Percentiles rank a stretch among this genome's conserved stretches.
These are phyloP conservation scores for Acanthamoeba castellanii DNA, from an alignment of 208 protist species.

Conservation along the genomic window DNA sequence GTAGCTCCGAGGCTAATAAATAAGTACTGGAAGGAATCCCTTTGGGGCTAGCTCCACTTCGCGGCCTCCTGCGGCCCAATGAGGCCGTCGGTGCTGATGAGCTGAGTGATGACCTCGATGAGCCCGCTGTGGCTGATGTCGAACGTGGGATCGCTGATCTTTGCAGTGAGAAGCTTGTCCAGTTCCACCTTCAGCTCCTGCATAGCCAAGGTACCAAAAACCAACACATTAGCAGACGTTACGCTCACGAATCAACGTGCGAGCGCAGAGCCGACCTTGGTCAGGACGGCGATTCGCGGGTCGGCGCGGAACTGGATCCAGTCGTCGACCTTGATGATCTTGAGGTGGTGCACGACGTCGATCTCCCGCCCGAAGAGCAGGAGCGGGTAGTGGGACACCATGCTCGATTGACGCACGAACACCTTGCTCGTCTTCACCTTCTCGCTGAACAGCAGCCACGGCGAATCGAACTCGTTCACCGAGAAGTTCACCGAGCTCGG, in stretches of 20 bases:
- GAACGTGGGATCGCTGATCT: conserved; percentile 56
- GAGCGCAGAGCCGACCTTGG: conserved; percentile 68
- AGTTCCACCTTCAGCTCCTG: conserved; percentile 77
- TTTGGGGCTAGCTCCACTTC: not conserved
- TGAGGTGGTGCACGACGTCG: conserved; percentile 75
- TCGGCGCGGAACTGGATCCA: conserved; percentile 80
- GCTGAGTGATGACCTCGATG: conserved; percentile 44
- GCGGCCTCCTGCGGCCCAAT: conserved; percentile 50
- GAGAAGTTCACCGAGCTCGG: conserved; percentile 66
- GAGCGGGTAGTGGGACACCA: conserved; percentile 94
- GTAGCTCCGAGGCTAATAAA: not conserved
- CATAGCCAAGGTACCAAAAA: not conserved
- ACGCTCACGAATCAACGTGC: too few species aligned
- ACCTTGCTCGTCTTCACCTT: conserved; percentile 95
- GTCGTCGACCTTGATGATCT: conserved; percentile 79
- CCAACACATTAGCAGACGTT: not conserved
- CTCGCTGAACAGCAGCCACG: conserved; percentile 95
- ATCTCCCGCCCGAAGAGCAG: conserved; percentile 94
- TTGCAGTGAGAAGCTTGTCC: conserved; percentile 78
- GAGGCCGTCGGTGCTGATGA: conserved; percentile 65
- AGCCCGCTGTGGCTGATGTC: conserved; percentile 49
- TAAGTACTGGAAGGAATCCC: not conserved
- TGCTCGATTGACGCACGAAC: conserved; percentile 94
- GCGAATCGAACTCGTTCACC: conserved; percentile 38
- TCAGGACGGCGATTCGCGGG: conserved; percentile 76